These are phyloP conservation scores for Lichtheimia hyalospora DNA, from an alignment of 371 early-diverging fungal genomes.

Conservation along the genomic window DNA sequence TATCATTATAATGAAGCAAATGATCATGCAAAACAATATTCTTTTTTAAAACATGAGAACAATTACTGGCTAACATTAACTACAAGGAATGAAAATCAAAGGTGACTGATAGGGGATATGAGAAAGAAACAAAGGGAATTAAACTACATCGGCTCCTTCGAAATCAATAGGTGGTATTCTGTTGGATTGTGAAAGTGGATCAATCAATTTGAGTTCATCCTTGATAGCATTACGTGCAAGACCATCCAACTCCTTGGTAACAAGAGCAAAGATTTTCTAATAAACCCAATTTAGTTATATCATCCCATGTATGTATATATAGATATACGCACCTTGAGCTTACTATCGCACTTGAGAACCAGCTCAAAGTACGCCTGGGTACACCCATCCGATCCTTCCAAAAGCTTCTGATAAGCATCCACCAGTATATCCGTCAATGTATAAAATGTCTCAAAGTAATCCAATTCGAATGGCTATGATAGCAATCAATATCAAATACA, in stretches of 20 bases:
- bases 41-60: not conserved
- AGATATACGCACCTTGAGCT: slow-evolving; percentile 39
- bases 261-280: slow-evolving; percentile 51
- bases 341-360: slow-evolving; percentile 58
- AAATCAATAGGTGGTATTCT: slow-evolving; percentile 48
- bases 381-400: slow-evolving; percentile 39
- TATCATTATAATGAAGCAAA: too few species aligned
- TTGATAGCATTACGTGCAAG: slow-evolving; percentile 56
- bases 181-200: slow-evolving; percentile 42
- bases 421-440: slow-evolving; percentile 49
- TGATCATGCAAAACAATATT: too few species aligned
- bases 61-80: not conserved
- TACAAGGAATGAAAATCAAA: not conserved
- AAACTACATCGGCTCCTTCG: slow-evolving; percentile 31
- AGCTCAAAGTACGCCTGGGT: slow-evolving; percentile 53
- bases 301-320: not conserved
- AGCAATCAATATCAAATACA: not conserved
- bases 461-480: slow-evolving; percentile 56
- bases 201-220: slow-evolving; percentile 52
- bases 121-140: not conserved
- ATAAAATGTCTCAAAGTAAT: slow-evolving; percentile 57
- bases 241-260: slow-evolving; percentile 57
- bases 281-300: too few species aligned
- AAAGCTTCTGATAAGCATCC: slow-evolving; percentile 49
- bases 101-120: not conserved